phyloP scores from a whole-genome alignment of 2,329 filamentous ascomycete genomes.

The Akanthomyces lecanii region DNA sequence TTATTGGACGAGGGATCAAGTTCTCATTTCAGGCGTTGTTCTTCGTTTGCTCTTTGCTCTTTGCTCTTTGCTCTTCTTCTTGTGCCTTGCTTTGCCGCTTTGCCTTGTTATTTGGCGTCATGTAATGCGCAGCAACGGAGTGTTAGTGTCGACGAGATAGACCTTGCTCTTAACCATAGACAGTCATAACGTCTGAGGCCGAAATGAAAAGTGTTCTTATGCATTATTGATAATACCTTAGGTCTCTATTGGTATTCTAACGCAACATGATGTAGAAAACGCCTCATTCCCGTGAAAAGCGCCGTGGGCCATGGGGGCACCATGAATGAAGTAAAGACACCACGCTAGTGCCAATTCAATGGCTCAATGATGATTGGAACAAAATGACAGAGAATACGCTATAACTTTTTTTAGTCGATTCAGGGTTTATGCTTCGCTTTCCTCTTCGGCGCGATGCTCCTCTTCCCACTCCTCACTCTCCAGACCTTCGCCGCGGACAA shows the following conservation, averaged over 20 bases:
- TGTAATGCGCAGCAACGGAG: neutral
- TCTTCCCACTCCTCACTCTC: conserved; percentile 54
- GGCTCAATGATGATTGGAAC: neutral
- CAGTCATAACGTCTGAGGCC: neutral
- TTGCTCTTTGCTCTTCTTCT: no score
- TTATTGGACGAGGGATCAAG: no score
- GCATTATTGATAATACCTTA: neutral
- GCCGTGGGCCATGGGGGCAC: neutral
- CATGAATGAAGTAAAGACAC: neutral
- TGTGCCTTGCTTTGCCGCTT: no score
- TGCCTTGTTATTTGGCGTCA: no score
- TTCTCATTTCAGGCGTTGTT: no score
- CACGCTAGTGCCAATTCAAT: neutral
- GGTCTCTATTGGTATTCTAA: neutral
- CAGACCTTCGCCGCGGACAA: conserved; percentile 62
- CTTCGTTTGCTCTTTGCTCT: no score
- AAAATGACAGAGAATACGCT: neutral
- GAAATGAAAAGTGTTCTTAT: neutral
- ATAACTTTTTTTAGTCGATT: neutral
- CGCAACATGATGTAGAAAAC: neutral
- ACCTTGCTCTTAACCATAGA: neutral
- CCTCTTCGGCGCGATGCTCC: conserved; percentile 2
- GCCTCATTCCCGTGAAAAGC: neutral
- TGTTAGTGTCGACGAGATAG: neutral
- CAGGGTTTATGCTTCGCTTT: conserved; percentile 5